Base-by-base conservation (phyloP, 495 filamentous ascomycete genomes). In the Aspergillus nidulans region DNA sequence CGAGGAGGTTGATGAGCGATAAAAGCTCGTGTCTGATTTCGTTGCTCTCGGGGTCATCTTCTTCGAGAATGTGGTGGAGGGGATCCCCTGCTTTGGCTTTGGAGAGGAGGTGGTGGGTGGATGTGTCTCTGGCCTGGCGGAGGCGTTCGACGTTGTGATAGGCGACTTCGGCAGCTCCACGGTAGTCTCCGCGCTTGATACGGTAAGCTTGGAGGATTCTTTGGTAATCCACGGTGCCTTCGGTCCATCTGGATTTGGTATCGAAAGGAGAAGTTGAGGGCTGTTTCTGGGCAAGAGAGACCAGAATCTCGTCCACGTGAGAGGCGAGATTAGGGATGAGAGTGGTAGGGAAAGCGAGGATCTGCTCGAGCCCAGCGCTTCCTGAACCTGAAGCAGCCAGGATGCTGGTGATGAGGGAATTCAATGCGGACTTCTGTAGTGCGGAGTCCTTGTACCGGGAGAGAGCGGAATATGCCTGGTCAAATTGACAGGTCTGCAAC, bases 121-220 rank as follows among this genome's bases (percentile, higher is more conserved):
- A 80, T 58, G 53, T 57, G 69, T 69, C 75, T 67, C 68, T 71
- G 68, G 74, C 78, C 77, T 74, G 58, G 12, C 77, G 80, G 10
- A 81, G 71, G 39, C 79, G 78, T 60, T 85, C 81, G 13, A 89
- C 75, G 16, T 77, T 77, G 45, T 84, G 77, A 36, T 91, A 78
- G 21, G 95, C 78, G 41, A 91, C 80, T 41, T 86, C 81, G 0
- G 94, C 91, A 2, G 89, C 94, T 45, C 92, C 94, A 34, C 92
- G 89, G 71, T 89, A 94, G 67, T 98, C 89, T 51, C 82, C 80
- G 47, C 85, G 87, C 58, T 83, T 81, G 52, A 96, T 85, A 49
- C 95, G 85, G 80, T 90, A 97, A 19, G 91, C 84, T 60, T 95
- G 94, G 24, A 97, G 82, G 40, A 96, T 85, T 60, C 90, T 86